Base-by-base conservation (phyloP, 2,329 filamentous ascomycete genomes). In the Onygenales sp. region DNA sequence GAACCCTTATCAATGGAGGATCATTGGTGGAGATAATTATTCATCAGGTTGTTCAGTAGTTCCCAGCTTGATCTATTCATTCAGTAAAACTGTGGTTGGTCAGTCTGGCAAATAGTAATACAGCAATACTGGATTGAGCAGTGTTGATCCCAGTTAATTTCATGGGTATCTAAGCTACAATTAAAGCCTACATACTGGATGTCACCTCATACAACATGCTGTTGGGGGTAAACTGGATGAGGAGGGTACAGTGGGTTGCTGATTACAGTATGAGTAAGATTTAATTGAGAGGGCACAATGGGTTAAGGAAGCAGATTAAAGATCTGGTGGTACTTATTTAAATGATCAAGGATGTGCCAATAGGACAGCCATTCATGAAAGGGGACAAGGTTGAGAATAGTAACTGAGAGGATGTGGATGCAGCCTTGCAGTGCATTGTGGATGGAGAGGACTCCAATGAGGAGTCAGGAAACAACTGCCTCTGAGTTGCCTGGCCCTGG, bases 281-380 rank as follows among this genome's bases (percentile, higher is more conserved):
- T 42, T 4, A 42, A 14, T n/a, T 42, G 1, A 42, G 17, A 2
- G 4, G 11, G 3, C 4, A 42, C 5, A 42, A 42, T 42, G 11
- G 4, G 17, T 42, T 42, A 3, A 42, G 13, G 13, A 42, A 42
- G 39, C 11, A 42, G 39, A 4, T 1, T 1, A 2, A 42, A 13
- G 17, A 4, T 8, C 5, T 42, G 0, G 1, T 42, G 0, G 11
- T 42, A 1, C 2, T 2, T 9, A 6, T 8, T 17, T 0, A 17
- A 17, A 17, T 17, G 2, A 17, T 17, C 2, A 17, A 17, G 2
- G 2, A 17, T 17, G 2, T 17, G 17, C 17, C 2, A 2, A 17
- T 2, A 17, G 17, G 2, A 17, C 17, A 17, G 17, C 17, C 0
- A 17, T 17, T 17, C 2, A 17, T 17, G 2, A 17, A 17, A 17